Evolutionary conservation across 352 stramenopile species (phyloP), one percentile per base, ranked within the genome.

Genomic region (Plasmopara viticola): DNA sequence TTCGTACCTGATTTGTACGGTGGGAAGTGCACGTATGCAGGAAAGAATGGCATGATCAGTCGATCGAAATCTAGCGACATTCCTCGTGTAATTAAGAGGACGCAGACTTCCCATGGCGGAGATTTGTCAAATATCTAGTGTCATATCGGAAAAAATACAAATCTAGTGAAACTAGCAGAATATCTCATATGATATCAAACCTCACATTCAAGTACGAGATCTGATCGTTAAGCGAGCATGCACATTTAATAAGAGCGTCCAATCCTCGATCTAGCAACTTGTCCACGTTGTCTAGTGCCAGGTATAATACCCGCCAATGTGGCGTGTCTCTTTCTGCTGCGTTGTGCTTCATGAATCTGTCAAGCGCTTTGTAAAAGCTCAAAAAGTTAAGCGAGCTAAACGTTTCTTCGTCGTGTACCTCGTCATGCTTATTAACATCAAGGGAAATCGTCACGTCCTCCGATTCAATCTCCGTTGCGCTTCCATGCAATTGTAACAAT

Each of bases 161-260:
- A 14, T 17, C 18, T 41, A 41, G 37, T 15, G 5, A 15, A 2
- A 15, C 7, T 1, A 41, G 12, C n/a, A 17, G 8, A 13, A 15
- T 41, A 0, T 13, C 5, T 39, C 5, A 17, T 12, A 35, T 10
- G 4, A 9, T 7, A 35, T 20, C 20, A 15, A 50, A 71, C 40
- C 53, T n/a, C 55, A 87, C 74, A 58, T 82, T 72, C 15, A 83
- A 51, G 48, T 74, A 85, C 37, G 62, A 59, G 29, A 85, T 68
- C 37, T 89, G 78, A 41, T 87, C 73, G 41, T 83, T 87, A 39
- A 90, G 78, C 15, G 74, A 74, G 50, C 78, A 84, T 17, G 86
- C 51, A 58, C 81, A 88, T 25, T 72, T 73, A 37, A 91, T 45
- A 37, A 91, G 51, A 34, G 74, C 68, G 8, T 54, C 56, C 7